Evolutionary conservation across 495 filamentous ascomycete genomes (phyloP), one percentile per base, ranked within the genome.

Genomic region (Neurospora intermedia): DNA sequence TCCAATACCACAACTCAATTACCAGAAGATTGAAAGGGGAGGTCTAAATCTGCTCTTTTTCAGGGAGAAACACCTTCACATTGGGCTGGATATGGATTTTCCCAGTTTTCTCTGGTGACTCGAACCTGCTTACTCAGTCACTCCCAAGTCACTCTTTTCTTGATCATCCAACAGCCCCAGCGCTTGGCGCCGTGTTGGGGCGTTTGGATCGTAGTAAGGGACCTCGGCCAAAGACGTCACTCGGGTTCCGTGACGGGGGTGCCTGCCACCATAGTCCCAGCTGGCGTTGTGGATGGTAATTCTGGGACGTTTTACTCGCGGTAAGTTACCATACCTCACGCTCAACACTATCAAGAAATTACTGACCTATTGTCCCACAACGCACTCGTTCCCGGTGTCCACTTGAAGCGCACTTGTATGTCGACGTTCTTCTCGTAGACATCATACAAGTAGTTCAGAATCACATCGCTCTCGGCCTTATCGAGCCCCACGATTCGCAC

Each of bases 191-290:
- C 89, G 81, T 6, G 87, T 87, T 0, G 88, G 88, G 0, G 88
- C 89, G 11, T 83, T 80, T 0, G 84, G 76, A 40, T 89, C 86
- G 74, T 89, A 92, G 69, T 85, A 87, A 0, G 90, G 90, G 79
- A 86, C 88, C 83, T 92, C 91, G 18, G 88, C 90, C n/a, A 92
- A 79, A 10, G 88, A 82, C 0, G 90, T 91, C 18, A 92, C 89
- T 40, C 90, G 84, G 11, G 82, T 84, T 35, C 89, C 89, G 77
- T 91, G 89, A 48, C 89, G 82, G 0, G 89, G 88, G 77, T 91
- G 81, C 11, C 82, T 84, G 16, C 88, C 89, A 43, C 87, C 88
- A 79, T 90, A 91, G 73, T 91, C 89, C 88, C 89, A 91, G 76
- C 85, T 88, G 1, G 88, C 89, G 73, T 89, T 91, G 75, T 91